Evolutionary conservation across 2,329 filamentous ascomycete genomes (phyloP), one percentile per base, ranked within the genome.

Genomic region (Rhynchosporium graminicola): DNA sequence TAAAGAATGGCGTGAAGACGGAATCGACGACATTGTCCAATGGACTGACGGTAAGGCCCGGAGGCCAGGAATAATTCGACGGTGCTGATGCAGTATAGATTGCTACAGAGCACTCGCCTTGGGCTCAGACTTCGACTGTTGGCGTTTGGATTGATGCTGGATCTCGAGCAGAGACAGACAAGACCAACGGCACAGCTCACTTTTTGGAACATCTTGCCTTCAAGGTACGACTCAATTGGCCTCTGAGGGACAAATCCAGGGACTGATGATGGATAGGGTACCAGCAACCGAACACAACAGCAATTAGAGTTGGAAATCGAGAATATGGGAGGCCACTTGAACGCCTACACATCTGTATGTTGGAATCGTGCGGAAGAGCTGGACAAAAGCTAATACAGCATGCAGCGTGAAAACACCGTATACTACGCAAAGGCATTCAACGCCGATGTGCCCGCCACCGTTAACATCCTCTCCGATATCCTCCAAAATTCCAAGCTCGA

Each of bases 361-460:
- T 64, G 80, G 72, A 73, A 63, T 51, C 31, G 33, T 60, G 54
- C 56, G 61, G 63, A 62, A 62, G 42, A 31, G 58, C 28, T 42
- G 45, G 60, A 43, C 36, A 43, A 43, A 59, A 61, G 51, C 70
- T 72, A 63, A 72, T 60, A 68, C 47, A 9, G 38, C 59, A 46
- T 60, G 68, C 74, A 91, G 93, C 92, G 95, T 79, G 95, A 99
- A 81, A 98, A 97, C 86, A 99, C 95, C 74, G 95, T 99, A 76
- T 99, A 99, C 87, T 99, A 98, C 80, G 95, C 95, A 80, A 97
- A 98, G 83, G 89, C 94, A 69, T 97, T 99, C 85, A 99, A 99
- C 84, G 87, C 90, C 80, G 94, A 99, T 77, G 92, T 98, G 66
- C 93, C 93, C 74, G 90, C 93, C 78, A 91, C 91, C 76, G 95